These are phyloP conservation scores for Colletotrichum paranaense DNA, from an alignment of 2,329 filamentous ascomycete species.

Conservation along the genomic window DNA sequence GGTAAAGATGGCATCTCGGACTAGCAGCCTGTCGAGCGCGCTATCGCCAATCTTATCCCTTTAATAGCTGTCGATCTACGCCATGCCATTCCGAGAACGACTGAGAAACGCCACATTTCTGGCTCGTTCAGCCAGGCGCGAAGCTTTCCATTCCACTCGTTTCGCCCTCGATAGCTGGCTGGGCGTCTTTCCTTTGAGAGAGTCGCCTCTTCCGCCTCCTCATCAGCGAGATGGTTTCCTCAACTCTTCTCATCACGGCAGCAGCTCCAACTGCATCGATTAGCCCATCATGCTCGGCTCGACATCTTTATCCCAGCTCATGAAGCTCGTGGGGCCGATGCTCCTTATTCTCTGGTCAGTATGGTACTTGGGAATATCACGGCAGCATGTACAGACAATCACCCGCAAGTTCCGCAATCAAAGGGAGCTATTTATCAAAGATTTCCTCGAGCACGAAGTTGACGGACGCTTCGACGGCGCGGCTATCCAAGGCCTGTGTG, in stretches of 20 bases:
- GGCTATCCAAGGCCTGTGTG: slow-evolving; percentile 48
- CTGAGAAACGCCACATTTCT: slow-evolving; percentile 28
- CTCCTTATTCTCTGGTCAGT: slow-evolving; percentile 41
- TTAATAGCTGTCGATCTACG: slow-evolving; percentile 30
- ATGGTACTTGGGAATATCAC: slow-evolving; percentile 39
- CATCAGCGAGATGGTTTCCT: neutral
- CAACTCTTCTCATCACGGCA: neutral
- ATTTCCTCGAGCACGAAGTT: slow-evolving; percentile 47
- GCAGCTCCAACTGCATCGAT: neutral
- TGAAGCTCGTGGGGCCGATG: slow-evolving; percentile 37
- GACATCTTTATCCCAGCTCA: slow-evolving; percentile 40
- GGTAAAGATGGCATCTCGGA: neutral
- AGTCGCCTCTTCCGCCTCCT: neutral
- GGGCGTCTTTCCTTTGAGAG: slow-evolving; percentile 3
- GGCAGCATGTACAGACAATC: slow-evolving; percentile 39
- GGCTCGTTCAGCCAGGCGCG: neutral
- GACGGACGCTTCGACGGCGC: slow-evolving; percentile 45
- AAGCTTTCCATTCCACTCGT: slow-evolving; percentile 20
- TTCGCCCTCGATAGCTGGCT: slow-evolving; percentile 17
- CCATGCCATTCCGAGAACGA: slow-evolving; percentile 26
- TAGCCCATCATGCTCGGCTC: slow-evolving; percentile 37
- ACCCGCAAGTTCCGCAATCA: slow-evolving; percentile 45
- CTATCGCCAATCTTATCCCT: slow-evolving; percentile 33
- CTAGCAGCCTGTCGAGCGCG: slow-evolving; percentile 14
- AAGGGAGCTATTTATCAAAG: slow-evolving; percentile 46